A percentile compares a stretch with the other conserved stretches of the same genome.
These are phyloP conservation scores for Dioszegia crocea DNA, from an alignment of 768 basidiomycete genomes.

Conservation along the genomic window DNA sequence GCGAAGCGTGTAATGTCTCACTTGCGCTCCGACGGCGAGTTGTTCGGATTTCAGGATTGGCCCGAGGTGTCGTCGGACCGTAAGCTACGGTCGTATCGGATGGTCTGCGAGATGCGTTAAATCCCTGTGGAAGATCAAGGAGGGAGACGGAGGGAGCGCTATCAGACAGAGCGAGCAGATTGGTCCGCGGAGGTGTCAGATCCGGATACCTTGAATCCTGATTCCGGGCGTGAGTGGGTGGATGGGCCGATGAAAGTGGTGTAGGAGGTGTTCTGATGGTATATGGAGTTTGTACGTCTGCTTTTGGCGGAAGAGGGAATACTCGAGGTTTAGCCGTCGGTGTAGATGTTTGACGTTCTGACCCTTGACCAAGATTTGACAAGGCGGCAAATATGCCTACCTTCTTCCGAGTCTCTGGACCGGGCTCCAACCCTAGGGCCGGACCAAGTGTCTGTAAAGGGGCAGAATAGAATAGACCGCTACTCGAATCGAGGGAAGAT, in stretches of 20 bases:
- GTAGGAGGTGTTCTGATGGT: not conserved
- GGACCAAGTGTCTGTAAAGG: not conserved
- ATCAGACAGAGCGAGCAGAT: not conserved
- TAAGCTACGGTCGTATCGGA: not conserved
- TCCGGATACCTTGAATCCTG: not conserved
- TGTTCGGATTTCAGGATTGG: not conserved
- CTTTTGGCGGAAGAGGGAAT: too few species aligned
- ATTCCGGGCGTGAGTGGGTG: too few species aligned
- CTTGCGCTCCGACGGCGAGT: not conserved
- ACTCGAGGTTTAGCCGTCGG: too few species aligned
- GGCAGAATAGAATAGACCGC: not conserved
- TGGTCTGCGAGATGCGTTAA: not conserved
- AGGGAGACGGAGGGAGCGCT: not conserved
- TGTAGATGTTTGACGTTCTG: not conserved
- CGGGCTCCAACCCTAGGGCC: not conserved
- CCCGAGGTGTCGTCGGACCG: not conserved
- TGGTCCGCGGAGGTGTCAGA: not conserved
- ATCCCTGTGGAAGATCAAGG: not conserved
- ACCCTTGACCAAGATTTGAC: too few species aligned
- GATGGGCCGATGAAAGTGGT: too few species aligned
- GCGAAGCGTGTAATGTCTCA: not conserved
- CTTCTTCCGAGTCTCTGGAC: too few species aligned
- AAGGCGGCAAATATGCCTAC: too few species aligned
- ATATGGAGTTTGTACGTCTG: too few species aligned
- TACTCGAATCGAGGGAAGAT: too few species aligned